Conservation (phyloP, 345 rosid species). For the Noccaea caerulescens region DNA sequence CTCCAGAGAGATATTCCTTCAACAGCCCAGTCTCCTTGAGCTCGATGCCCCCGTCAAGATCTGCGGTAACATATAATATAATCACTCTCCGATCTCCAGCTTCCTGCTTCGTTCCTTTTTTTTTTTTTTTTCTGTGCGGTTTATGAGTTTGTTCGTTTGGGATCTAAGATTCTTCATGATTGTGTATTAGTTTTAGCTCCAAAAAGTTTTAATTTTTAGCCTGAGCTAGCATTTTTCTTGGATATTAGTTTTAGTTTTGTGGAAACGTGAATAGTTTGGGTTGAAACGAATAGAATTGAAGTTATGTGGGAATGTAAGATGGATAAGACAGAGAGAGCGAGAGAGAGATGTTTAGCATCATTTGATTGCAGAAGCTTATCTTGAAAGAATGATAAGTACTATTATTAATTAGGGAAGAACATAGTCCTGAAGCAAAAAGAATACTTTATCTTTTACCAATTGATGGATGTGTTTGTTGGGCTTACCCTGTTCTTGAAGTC, state of each 20-base stretch:
- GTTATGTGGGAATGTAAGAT: slow-evolving; percentile 16
- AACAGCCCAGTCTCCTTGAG: slow-evolving; percentile 80
- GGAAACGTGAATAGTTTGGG: not conserved
- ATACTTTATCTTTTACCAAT: not conserved
- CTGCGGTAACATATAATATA: slow-evolving; percentile 52
- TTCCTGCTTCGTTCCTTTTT: not conserved
- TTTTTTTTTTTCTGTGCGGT: not conserved
- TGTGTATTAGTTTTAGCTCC: not conserved
- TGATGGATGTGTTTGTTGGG: slow-evolving; percentile 23
- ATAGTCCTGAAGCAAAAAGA: not conserved
- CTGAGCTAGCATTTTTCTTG: not conserved
- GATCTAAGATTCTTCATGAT: slow-evolving; percentile 22
- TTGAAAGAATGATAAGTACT: not conserved
- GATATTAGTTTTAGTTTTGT: not conserved
- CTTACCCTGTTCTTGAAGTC: slow-evolving; percentile 1
- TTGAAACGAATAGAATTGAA: not conserved
- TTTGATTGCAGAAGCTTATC: not conserved
- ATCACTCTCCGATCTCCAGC: slow-evolving; percentile 8
- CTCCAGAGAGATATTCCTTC: slow-evolving; percentile 68
- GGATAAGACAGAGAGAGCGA: not conserved
- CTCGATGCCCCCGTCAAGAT: slow-evolving; percentile 88
- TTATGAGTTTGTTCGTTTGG: not conserved
- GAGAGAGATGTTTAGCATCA: not conserved
- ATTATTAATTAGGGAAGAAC: not conserved
- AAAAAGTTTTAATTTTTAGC: slow-evolving; percentile 15